Conservation (phyloP, 805 yeast species). For the Komagataella phaffii region DNA sequence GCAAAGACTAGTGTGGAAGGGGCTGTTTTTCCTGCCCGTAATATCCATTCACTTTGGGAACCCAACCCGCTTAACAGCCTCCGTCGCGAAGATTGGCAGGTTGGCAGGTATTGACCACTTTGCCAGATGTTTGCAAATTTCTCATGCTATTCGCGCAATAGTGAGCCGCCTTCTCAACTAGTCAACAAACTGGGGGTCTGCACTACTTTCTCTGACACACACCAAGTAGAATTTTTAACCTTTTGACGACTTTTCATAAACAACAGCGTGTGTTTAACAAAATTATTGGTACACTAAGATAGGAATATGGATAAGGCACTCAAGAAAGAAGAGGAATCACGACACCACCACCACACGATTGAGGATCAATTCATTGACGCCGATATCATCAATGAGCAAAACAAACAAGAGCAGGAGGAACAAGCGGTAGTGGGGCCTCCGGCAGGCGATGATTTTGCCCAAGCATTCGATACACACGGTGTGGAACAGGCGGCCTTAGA, state of each 20-base stretch:
- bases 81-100: background rate
- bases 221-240: background rate
- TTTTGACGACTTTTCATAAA: background rate
- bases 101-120: background rate
- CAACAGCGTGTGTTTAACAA: background rate
- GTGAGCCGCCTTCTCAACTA: background rate
- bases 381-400: conserved; percentile 3
- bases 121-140: background rate
- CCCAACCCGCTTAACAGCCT: background rate
- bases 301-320: background rate
- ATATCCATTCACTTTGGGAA: background rate
- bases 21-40: background rate
- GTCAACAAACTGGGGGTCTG: background rate
- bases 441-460: background rate
- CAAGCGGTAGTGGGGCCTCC: background rate
- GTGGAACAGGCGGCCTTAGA: background rate
- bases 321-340: background rate
- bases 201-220: background rate
- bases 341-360: background rate
- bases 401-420: conserved; percentile 1
- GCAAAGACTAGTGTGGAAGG: background rate
- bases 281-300: background rate
- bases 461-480: background rate
- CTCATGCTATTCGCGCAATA: too few species aligned
- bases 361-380: conserved; percentile 1